Evolutionary conservation across 164 flowering plant genomes (phyloP).

Genomic region (Vitis labrusca): DNA sequence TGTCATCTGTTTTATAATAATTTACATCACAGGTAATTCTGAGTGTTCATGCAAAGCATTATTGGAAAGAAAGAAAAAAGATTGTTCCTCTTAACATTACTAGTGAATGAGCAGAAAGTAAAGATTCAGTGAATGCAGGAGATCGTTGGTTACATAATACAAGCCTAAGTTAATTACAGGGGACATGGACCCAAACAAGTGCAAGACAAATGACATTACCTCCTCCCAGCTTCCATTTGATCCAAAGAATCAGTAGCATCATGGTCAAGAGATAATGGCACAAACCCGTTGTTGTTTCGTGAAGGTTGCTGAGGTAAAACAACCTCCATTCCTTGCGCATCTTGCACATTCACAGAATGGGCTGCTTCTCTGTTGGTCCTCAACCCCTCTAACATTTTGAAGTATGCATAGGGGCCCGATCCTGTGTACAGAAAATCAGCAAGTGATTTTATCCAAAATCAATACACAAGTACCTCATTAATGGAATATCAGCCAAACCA

Average conservation of each 20-base stretch:
- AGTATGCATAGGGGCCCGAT: conserved; percentile 73
- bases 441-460: background rate
- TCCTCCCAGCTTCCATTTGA: conserved; percentile 36
- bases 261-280: conserved; percentile 1
- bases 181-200: background rate
- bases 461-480: background rate
- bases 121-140: too few relatives aligned
- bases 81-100: too few relatives aligned
- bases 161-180: background rate
- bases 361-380: conserved; percentile 10
- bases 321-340: conserved; percentile 19
- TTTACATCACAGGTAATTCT: too few relatives aligned
- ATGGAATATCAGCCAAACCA: too few relatives aligned
- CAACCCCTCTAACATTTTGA: conserved; percentile 46
- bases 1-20: too few relatives aligned
- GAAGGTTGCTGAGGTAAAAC: conserved; percentile 12
- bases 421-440: conserved; percentile 24
- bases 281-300: conserved; percentile 4
- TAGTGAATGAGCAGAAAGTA: too few relatives aligned
- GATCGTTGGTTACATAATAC: too few relatives aligned
- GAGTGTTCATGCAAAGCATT: too few relatives aligned
- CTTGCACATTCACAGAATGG: conserved; percentile 10
- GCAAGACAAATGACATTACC: conserved; percentile 16
- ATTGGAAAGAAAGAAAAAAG: too few relatives aligned
- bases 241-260: background rate